Base-by-base conservation (phyloP, 208 protist species). In the Leishmania major region DNA sequence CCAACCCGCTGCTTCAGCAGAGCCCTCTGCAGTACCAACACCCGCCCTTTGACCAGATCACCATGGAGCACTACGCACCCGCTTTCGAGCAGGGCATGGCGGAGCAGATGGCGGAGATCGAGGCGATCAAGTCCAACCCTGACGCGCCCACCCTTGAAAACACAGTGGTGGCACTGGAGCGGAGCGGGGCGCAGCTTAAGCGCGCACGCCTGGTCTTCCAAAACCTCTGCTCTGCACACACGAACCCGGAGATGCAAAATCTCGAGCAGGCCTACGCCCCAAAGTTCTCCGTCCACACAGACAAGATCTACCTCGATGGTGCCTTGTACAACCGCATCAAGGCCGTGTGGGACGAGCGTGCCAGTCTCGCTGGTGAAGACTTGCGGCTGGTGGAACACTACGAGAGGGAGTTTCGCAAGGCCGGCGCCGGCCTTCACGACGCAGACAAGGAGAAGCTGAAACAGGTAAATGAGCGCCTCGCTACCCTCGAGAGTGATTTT, bases 1-100 rank as follows among this genome's bases (percentile, higher is more conserved):
- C 80, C 8, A 92, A 91, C 78, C 90, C 88, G 0, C 79, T 92
- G 22, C 73, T 92, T 49, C 40, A 82, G 81, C 80, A 60, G 35
- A 90, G 89, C 85, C 76, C 82, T 31, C 87, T 90, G 71, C 87
- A 57, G 5, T 92, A 79, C 83, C 79, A 89, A 43, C 83, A 82
- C 10, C 91, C 91, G 0, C 66, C 37, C 35, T 94, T 94, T 72
- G 84, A 86, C 59, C 45, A 77, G 49, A 89, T 94, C 55, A 83
- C 84, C 37, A 43, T 80, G 15, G 87, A 89, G 60, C 91, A 91
- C 83, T 90, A 83, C 62, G 84, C 88, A 0, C 87, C 88, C 25
- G 91, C 91, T 40, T 91, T 94, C 74, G 82, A 87, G 19, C 70
- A 76, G n/a, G 91, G 87, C 75, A 87, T 94, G 79, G 59, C 25